Evolutionary conservation across 2,329 filamentous ascomycete genomes (phyloP).

Genomic region (Aureobasidium lini): DNA sequence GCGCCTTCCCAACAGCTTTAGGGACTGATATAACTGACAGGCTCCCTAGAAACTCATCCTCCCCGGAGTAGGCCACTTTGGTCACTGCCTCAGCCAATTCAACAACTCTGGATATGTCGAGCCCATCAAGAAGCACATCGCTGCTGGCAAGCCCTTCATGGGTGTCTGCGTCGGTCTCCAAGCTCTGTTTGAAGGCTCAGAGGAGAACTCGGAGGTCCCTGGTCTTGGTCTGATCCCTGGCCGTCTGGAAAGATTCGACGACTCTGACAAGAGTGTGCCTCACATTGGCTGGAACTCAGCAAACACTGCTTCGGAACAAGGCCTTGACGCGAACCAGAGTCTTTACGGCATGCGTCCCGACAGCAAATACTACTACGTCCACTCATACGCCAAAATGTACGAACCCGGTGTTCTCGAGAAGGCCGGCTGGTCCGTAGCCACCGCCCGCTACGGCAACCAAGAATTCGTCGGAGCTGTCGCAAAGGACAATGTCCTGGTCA

Average conservation of each 20-base stretch:
- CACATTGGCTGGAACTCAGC: slow-evolving; percentile 99
- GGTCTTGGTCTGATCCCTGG: slow-evolving; percentile 71
- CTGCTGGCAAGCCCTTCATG: slow-evolving; percentile 93
- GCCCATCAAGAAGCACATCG: slow-evolving; percentile 74
- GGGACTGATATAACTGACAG: slow-evolving; percentile 21
- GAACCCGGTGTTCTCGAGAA: slow-evolving; percentile 63
- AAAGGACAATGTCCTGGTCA: slow-evolving; percentile 76
- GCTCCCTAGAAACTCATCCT: slow-evolving; percentile 73
- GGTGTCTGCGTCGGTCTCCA: slow-evolving; percentile 94
- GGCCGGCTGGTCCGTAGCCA: slow-evolving; percentile 87
- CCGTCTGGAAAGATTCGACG: slow-evolving; percentile 67
- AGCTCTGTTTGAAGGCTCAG: slow-evolving; percentile 78
- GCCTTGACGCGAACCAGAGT: slow-evolving; percentile 38
- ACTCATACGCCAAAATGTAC: slow-evolving; percentile 85
- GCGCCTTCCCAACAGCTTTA: not conserved
- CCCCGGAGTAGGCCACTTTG: slow-evolving; percentile 94
- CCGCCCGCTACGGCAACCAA: slow-evolving; percentile 77
- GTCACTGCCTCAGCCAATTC: slow-evolving; percentile 85
- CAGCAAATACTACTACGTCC: slow-evolving; percentile 98
- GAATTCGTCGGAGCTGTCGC: slow-evolving; percentile 88
- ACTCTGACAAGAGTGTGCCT: slow-evolving; percentile 77
- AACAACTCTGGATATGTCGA: slow-evolving; percentile 73
- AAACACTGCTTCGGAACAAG: slow-evolving; percentile 45
- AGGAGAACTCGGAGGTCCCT: slow-evolving; percentile 62
- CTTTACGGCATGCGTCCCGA: slow-evolving; percentile 72